Percentiles rank a stretch among this genome's conserved stretches.
Evolutionary conservation across 1,284 basidiomycete species (phyloP).

Genomic region (Phellopilus nigrolimitatus): DNA sequence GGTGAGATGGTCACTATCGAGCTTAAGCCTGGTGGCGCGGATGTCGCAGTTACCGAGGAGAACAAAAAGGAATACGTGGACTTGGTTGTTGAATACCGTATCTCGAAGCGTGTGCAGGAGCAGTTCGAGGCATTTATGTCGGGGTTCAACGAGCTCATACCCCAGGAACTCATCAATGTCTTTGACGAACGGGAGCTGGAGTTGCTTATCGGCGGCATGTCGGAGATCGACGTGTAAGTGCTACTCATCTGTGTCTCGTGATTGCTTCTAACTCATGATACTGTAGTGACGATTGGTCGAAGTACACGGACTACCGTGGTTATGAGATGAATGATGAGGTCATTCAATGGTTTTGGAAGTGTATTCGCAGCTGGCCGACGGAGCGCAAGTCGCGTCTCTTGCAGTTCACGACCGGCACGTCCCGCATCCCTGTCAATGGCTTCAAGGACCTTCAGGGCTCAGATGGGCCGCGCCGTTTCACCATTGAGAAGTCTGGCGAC

Average conservation of each 20-base stretch:
- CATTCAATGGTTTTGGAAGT: slow-evolving; percentile 99
- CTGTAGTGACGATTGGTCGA: slow-evolving; percentile 79
- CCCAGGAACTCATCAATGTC: slow-evolving; percentile 91
- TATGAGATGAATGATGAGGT: slow-evolving; percentile 90
- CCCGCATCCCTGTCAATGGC: slow-evolving; percentile 95
- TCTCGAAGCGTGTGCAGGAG: slow-evolving; percentile 87
- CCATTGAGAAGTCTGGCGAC: slow-evolving; percentile 95
- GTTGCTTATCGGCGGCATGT: slow-evolving; percentile 96
- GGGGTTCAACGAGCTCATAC: slow-evolving; percentile 93
- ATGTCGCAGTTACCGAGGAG: slow-evolving; percentile 87
- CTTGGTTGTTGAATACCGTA: slow-evolving; percentile 90
- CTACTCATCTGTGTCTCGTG: slow-evolving; percentile 2
- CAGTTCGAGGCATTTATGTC: slow-evolving; percentile 97
- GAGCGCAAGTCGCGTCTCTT: slow-evolving; percentile 93
- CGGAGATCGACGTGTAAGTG: slow-evolving; percentile 93
- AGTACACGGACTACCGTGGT: slow-evolving; percentile 81
- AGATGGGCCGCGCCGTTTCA: slow-evolving; percentile 92
- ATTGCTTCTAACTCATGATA: slow-evolving; percentile 12
- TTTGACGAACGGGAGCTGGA: slow-evolving; percentile 99
- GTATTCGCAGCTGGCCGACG: slow-evolving; percentile 91
- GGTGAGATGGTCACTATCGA: slow-evolving; percentile 95
- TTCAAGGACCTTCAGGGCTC: slow-evolving; percentile 99
- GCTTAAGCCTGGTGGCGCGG: slow-evolving; percentile 82
- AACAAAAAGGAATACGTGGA: slow-evolving; percentile 99
- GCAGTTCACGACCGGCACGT: slow-evolving; percentile 98